Percentiles rank a stretch among this genome's conserved stretches.
phyloP scores from a whole-genome alignment of 805 yeast genomes.

The Wickerhamiella qilinensis region DNA sequence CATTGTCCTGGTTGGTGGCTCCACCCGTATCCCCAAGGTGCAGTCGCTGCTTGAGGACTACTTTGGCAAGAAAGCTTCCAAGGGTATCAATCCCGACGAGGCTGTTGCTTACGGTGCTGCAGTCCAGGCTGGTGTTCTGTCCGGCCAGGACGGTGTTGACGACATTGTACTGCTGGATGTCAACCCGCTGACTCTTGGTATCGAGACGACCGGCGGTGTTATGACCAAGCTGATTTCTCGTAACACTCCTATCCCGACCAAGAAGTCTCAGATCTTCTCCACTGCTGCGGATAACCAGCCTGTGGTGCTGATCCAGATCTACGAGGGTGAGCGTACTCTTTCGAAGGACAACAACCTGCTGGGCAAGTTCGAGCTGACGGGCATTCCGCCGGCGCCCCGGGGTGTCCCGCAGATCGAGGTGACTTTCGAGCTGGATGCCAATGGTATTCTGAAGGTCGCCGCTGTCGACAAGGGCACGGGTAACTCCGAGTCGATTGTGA shows the following conservation, averaged over 20 bases:
- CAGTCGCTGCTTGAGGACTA: constrained; percentile 80
- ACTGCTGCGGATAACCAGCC: constrained; percentile 96
- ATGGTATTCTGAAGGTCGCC: constrained; percentile 70
- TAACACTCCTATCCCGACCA: constrained; percentile 90
- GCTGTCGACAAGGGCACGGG: constrained; percentile 94
- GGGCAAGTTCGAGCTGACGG: constrained; percentile 74
- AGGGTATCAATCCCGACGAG: constrained; percentile 98
- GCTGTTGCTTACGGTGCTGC: constrained; percentile 99
- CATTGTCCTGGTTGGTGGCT: constrained; percentile 96
- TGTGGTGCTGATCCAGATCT: constrained; percentile 85
- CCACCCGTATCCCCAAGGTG: constrained; percentile 97
- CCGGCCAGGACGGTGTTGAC: constrained; percentile 90
- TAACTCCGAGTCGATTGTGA: constrained; percentile 76
- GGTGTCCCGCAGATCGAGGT: constrained; percentile 86
- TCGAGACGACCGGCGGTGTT: constrained; percentile 94
- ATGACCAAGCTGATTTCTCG: constrained; percentile 92
- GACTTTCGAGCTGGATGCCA: constrained; percentile 74
- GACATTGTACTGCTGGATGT: constrained; percentile 84
- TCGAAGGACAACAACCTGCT: constrained; percentile 84
- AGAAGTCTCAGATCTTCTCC: constrained; percentile 87
- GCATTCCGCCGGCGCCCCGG: constrained; percentile 84
- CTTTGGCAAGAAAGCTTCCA: constrained; percentile 88
- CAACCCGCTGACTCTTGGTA: constrained; percentile 86
- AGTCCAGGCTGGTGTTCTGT: constrained; percentile 93
- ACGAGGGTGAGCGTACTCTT: constrained; percentile 91